These are phyloP conservation scores for Penicillium turbatum DNA, from an alignment of 495 filamentous ascomycete genomes.

Conservation along the genomic window DNA sequence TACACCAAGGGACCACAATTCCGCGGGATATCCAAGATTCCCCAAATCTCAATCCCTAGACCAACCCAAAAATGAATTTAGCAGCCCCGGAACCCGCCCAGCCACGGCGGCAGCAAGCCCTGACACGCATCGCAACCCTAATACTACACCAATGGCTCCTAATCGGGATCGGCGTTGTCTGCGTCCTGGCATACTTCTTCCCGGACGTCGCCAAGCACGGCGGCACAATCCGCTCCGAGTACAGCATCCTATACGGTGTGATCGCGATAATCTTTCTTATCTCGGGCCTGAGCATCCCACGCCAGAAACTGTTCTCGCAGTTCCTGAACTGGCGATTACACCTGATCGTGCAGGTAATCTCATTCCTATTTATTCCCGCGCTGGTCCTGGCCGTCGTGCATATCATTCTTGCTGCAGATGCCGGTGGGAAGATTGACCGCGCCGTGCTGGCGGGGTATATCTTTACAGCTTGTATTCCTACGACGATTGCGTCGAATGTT, in stretches of 20 bases:
- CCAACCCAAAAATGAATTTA: conserved; percentile 9
- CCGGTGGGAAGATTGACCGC: conserved; percentile 37
- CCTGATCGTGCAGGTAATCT: conserved; percentile 46
- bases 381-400: conserved; percentile 43
- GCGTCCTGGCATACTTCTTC: conserved; percentile 49
- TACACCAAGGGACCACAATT: no score
- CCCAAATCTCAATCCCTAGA: not conserved
- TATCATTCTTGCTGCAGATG: conserved; percentile 45
- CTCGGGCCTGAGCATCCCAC: conserved; percentile 50
- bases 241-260: conserved; percentile 51
- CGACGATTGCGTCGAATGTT: conserved; percentile 55
- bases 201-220: conserved; percentile 51
- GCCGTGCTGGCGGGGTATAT: conserved; percentile 52
- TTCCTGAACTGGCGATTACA: conserved; percentile 51
- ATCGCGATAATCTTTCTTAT: conserved; percentile 53
- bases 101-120: conserved; percentile 9
- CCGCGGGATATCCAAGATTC: not conserved
- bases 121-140: conserved; percentile 27
- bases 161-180: conserved; percentile 50
- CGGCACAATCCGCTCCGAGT: conserved; percentile 50
- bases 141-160: conserved; percentile 54
- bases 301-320: conserved; percentile 47
- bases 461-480: conserved; percentile 53
- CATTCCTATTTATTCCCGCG: conserved; percentile 49
- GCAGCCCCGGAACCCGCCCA: not conserved